These are phyloP conservation scores for Vinca minor DNA, from an alignment of 257 asterid genomes.

Conservation along the genomic window DNA sequence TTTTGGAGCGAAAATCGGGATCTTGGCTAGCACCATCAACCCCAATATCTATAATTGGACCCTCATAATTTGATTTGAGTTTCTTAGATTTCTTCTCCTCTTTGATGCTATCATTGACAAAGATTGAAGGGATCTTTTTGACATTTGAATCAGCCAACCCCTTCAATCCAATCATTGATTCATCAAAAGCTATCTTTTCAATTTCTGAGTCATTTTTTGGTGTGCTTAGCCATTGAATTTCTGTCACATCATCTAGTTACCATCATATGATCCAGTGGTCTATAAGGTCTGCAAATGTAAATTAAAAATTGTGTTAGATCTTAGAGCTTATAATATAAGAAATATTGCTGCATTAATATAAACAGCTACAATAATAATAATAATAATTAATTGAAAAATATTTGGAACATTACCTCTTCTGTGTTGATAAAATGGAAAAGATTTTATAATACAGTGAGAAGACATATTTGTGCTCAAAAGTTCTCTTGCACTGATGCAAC, in stretches of 20 bases:
- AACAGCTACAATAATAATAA: too few relatives aligned
- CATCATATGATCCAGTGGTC: neutral
- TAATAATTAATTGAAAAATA: too few relatives aligned
- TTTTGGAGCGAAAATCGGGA: neutral
- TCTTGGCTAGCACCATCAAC: neutral
- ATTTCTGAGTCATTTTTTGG: neutral
- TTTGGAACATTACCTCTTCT: too few relatives aligned
- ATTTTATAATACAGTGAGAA: too few relatives aligned
- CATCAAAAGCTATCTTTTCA: neutral
- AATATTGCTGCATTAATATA: too few relatives aligned
- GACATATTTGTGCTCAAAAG: too few relatives aligned
- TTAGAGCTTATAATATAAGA: too few relatives aligned
- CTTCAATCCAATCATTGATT: constrained; percentile 7
- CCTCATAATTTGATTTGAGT: neutral
- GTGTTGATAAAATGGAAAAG: too few relatives aligned
- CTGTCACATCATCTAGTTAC: neutral
- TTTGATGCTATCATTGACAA: neutral
- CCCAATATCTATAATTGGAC: neutral
- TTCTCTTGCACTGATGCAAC: too few relatives aligned
- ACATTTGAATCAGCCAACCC: neutral
- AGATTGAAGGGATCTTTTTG: neutral
- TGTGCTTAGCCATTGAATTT: constrained; percentile 6
- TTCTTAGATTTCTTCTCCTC: neutral
- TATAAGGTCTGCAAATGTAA: too few relatives aligned
- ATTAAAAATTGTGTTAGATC: too few relatives aligned